Conservation (phyloP, 805 yeast species). For the Wickerhamiella domercqiae region DNA sequence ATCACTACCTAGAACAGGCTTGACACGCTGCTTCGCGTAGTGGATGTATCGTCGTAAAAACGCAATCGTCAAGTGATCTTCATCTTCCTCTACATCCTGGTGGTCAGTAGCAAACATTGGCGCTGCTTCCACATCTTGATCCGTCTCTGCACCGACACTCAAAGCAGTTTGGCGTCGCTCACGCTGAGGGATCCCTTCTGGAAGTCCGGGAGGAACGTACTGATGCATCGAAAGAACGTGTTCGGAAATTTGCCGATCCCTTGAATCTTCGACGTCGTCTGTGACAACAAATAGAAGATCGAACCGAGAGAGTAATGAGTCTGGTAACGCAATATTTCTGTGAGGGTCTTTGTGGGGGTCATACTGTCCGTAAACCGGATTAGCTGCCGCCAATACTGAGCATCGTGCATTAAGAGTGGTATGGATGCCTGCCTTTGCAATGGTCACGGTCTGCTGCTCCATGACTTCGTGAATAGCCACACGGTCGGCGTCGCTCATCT, state of each 20-base stretch:
- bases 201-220: slow-evolving; percentile 69
- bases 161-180: slow-evolving; percentile 56
- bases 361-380: slow-evolving; percentile 93
- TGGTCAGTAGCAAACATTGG: slow-evolving; percentile 36
- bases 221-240: slow-evolving; percentile 92
- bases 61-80: slow-evolving; percentile 52
- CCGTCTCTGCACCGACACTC: slow-evolving; percentile 56
- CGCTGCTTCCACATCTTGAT: slow-evolving; percentile 26
- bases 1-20: slow-evolving; percentile 59
- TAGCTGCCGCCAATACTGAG: slow-evolving; percentile 94
- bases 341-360: slow-evolving; percentile 94
- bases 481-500: slow-evolving; percentile 92
- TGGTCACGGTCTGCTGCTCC: slow-evolving; percentile 98
- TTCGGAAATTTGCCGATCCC: slow-evolving; percentile 79
- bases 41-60: slow-evolving; percentile 86
- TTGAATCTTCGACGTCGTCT: slow-evolving; percentile 74
- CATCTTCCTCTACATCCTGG: slow-evolving; percentile 26
- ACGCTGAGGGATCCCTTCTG: slow-evolving; percentile 87
- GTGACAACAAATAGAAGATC: slow-evolving; percentile 91
- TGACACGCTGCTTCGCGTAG: slow-evolving; percentile 77
- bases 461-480: slow-evolving; percentile 98
- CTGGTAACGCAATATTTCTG: slow-evolving; percentile 91
- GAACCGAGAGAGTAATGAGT: slow-evolving; percentile 89
- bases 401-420: slow-evolving; percentile 93
- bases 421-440: slow-evolving; percentile 96